These are phyloP conservation scores for Boletus insuetus DNA, from an alignment of 768 basidiomycete genomes.

Conservation along the genomic window DNA sequence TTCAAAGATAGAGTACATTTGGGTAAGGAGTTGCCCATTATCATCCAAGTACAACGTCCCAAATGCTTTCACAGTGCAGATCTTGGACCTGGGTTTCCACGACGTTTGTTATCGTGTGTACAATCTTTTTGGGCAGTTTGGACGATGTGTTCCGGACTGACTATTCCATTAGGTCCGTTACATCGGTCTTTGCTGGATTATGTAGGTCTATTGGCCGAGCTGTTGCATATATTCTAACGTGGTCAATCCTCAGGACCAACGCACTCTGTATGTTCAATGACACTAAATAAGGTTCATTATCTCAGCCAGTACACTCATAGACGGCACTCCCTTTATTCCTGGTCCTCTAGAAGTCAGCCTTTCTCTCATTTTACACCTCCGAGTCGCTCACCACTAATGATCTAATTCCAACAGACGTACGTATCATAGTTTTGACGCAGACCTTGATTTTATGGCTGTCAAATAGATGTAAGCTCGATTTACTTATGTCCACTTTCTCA, in stretches of 20 bases:
- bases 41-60: neutral
- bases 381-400: no score
- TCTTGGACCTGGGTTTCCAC: neutral
- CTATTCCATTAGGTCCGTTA: neutral
- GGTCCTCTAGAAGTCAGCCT: neutral
- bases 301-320: neutral
- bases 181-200: neutral
- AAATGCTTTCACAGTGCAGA: neutral
- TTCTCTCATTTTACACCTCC: no score
- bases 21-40: neutral
- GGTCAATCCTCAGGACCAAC: neutral
- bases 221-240: neutral
- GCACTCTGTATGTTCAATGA: neutral
- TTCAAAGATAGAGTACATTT: neutral
- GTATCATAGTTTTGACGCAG: rapidly evolving
- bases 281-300: neutral
- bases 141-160: neutral
- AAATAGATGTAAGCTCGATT: neutral
- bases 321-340: neutral
- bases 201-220: neutral
- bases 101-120: neutral
- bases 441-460: no score
- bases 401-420: no score
- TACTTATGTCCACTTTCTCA: no score
- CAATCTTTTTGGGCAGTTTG: neutral